phyloP scores from a whole-genome alignment of 495 filamentous ascomycete genomes.

The Penicillium psychrofluorescens region DNA sequence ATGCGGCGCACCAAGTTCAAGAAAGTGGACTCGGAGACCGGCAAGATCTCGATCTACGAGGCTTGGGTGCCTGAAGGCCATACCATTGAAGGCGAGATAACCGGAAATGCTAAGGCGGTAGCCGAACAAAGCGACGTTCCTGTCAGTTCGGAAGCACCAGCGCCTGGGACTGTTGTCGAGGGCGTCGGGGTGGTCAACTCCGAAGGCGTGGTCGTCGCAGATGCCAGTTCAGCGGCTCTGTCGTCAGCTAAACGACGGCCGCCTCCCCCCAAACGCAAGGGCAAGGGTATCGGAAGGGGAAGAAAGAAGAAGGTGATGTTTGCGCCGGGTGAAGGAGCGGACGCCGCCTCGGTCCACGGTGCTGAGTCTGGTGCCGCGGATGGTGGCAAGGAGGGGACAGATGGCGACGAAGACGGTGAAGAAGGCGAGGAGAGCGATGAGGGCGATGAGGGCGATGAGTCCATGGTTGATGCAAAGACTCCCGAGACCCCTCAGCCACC shows the following conservation, averaged over 20 bases:
- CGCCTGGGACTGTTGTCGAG: conserved; percentile 53
- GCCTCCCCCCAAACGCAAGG: conserved; percentile 70
- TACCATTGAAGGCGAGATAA: conserved; percentile 71
- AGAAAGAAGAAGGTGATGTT: conserved; percentile 60
- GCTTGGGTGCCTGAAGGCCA: conserved; percentile 76
- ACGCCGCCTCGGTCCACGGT: conserved; percentile 28
- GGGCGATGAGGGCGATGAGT: conserved; percentile 53
- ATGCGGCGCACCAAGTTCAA: conserved; percentile 74
- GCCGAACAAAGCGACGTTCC: conserved; percentile 22
- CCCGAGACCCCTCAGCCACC: conserved; percentile 28
- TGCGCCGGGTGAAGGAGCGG: conserved; percentile 35
- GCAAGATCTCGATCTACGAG: conserved; percentile 74
- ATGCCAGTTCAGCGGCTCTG: conserved; percentile 35
- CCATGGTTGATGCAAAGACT: conserved; percentile 45
- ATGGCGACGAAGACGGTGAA: conserved; percentile 26
- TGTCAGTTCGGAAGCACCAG: conserved; percentile 40
- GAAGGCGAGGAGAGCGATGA: conserved; percentile 51
- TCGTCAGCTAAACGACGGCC: conserved; percentile 51
- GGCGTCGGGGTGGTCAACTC: conserved; percentile 55
- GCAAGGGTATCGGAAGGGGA: conserved; percentile 59
- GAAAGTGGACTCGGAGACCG: conserved; percentile 61
- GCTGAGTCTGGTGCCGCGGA: conserved; percentile 17
- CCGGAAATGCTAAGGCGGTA: conserved; percentile 41
- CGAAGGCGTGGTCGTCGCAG: conserved; percentile 54
- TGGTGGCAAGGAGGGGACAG: conserved; percentile 27